Base-by-base conservation (phyloP, 2,329 filamentous ascomycete genomes). In the Colletotrichum costaricense region DNA sequence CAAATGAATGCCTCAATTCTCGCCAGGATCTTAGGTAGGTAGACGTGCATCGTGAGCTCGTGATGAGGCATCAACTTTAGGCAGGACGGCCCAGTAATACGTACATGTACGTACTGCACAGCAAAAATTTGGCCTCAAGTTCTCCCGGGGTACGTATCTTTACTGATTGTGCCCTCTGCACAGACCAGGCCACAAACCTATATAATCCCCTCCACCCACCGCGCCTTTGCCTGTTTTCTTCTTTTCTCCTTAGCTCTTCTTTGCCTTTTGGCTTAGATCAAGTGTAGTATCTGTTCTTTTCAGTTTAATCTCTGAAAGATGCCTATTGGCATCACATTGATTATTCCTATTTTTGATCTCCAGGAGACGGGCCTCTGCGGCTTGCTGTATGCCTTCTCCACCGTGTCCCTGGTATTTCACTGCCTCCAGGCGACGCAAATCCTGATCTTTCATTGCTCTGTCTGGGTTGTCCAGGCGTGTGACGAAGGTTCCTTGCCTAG, bases 221-320 rank as follows among this genome's bases (percentile, higher is more conserved):
- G 5, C 19, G 0, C 1, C 1, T 60, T 66, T 46, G 0, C 12
- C 2, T 2, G 9, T 85, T 84, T 85, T 82, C n/a, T 67, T 6
- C 38, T 65, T 63, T 72, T 75, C 46, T 60, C 63, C 30, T 67
- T 63, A 70, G 60, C 84, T 85, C 70, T 86, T 87, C 86, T 85
- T 84, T 83, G 82, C 74, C 74, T 75, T 75, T 69, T 73, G 76
- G 77, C 76, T 90, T 90, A 92, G 90, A 92, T 92, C 90, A 92
- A 92, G 90, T 92, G 90, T 92, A 92, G 91, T 92, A 92, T 91
- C 90, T 92, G 90, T 93, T 93, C 91, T 93, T 93, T 92, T 92
- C 90, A 93, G 91, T 92, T 93, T 93, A 93, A 93, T 93, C 89
- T 91, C 91, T 93, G 91, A 91, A 92, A 92, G 88, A 87, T 85